These are phyloP conservation scores for Saccharata proteae DNA, from an alignment of 2,329 filamentous ascomycete species.

Conservation along the genomic window DNA sequence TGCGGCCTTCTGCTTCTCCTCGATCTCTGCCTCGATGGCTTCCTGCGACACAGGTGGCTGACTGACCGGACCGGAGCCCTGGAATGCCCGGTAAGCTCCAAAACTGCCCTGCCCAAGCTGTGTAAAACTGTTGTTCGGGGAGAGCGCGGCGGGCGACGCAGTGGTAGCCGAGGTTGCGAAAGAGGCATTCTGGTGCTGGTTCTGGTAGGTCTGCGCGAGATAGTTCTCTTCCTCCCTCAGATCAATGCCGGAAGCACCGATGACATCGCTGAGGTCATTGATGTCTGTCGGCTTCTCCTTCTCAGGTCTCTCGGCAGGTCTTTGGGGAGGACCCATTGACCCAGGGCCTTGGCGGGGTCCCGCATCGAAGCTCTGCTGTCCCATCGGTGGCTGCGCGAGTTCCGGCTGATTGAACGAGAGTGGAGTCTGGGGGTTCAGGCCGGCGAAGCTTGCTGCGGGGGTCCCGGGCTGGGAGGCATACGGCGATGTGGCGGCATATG, in stretches of 20 bases:
- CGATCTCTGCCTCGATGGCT: slow-evolving; percentile 52
- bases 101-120: slow-evolving; percentile 28
- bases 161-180: slow-evolving; percentile 20
- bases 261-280: slow-evolving; percentile 72
- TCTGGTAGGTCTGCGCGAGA: slow-evolving; percentile 55
- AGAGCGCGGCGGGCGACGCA: slow-evolving; percentile 18
- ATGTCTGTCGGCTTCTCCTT: slow-evolving; percentile 46
- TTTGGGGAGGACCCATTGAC: slow-evolving; percentile 52
- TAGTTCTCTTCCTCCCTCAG: slow-evolving; percentile 76
- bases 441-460: no score
- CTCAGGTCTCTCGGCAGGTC: slow-evolving; percentile 41
- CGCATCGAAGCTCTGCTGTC: slow-evolving; percentile 7
- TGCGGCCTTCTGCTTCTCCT: slow-evolving; percentile 54
- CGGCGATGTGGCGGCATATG: slow-evolving; percentile 37
- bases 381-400: slow-evolving; percentile 23
- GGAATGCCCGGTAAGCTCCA: slow-evolving; percentile 24
- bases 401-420: slow-evolving; percentile 42
- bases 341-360: slow-evolving; percentile 20
- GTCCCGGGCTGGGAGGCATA: slow-evolving; percentile 26
- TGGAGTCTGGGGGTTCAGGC: slow-evolving; percentile 18
- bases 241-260: slow-evolving; percentile 78
- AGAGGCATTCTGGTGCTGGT: slow-evolving; percentile 34
- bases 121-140: slow-evolving; percentile 35
- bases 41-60: slow-evolving; percentile 53
- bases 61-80: slow-evolving; percentile 24